Evolutionary conservation across 208 protist species (phyloP), one percentile per base, ranked within the genome.

Genomic region (Trypanosoma platydactyli): DNA sequence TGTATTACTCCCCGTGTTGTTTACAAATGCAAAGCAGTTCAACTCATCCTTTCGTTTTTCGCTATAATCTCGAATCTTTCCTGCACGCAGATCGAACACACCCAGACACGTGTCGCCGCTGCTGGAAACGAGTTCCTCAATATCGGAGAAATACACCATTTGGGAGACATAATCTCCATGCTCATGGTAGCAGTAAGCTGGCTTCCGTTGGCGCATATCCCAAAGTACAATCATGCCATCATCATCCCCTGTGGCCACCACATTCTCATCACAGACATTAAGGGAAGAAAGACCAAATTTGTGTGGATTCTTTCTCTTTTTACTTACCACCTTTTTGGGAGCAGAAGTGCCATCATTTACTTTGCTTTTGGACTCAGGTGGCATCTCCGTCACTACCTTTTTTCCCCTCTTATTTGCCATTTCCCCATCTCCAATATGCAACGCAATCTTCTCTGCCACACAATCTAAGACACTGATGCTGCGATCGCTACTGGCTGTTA

Each of bases 101-200:
- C 84, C 87, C 24, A 95, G 79, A 58, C 87, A 94, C 0, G 90
- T 95, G 70, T 95, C 90, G 27, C 87, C 90, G 60, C 87, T 94
- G 70, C 87, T 90, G 18, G 84, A 92, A 20, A 95, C 77, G 48
- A 95, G 79, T 51, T 95, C 83, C 58, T 87, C 64, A 45, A 84
- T 86, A 49, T 95, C 90, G 3, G 87, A 84, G 64, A 95, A 95
- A 76, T 92, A 95, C 68, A 81, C 84, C 45, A 95, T 78, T 71
- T 95, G 90, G 2, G 86, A 92, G 48, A 95, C 84, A 66, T 89
- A 94, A 73, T 95, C 90, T 55, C 83, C 90, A 75, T 95, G 90
- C 60, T 95, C 90, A 70, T 95, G 87, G 64, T 95, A 95, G 35
- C 52, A 61, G 61, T 84, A 71, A 18, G 77, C 84, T 0, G 90